Conservation (phyloP, 495 filamentous ascomycete species). For the Podospora conica region DNA sequence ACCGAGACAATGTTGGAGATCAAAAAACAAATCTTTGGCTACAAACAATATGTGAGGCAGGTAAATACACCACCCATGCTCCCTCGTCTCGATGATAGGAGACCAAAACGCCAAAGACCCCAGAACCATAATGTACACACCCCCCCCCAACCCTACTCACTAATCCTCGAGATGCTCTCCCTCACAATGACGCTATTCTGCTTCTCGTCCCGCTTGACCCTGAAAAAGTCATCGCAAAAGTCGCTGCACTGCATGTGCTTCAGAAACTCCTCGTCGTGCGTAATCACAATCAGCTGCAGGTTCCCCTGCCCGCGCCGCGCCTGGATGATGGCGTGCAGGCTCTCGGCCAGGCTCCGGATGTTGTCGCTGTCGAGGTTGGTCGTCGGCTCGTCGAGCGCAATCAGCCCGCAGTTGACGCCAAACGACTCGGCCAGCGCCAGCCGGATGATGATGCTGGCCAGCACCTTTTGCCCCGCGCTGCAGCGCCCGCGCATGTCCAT, state of each 20-base stretch:
- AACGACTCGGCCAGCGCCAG: constrained; percentile 96
- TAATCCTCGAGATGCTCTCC: constrained; percentile 56
- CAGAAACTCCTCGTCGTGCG: constrained; percentile 96
- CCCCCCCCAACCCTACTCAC: constrained; percentile 30
- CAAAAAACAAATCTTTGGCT: not conserved
- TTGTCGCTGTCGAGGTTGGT: constrained; percentile 96
- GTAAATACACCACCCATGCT: not conserved
- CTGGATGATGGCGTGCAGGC: constrained; percentile 82
- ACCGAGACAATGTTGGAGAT: not conserved
- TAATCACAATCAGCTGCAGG: constrained; percentile 97
- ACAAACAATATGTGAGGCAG: not conserved
- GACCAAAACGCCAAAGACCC: not conserved
- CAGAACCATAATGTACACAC: not conserved
- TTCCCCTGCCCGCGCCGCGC: constrained; percentile 79
- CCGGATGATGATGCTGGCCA: constrained; percentile 96
- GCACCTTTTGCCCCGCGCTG: constrained; percentile 91
- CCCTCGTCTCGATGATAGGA: not conserved
- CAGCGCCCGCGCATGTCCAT: constrained; percentile 99
- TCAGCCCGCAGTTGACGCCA: constrained; percentile 90
- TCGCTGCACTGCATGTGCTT: constrained; percentile 90
- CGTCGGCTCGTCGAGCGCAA: constrained; percentile 95
- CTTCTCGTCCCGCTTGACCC: constrained; percentile 72
- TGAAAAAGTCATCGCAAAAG: constrained; percentile 86
- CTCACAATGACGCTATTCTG: constrained; percentile 82
- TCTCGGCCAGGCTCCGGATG: constrained; percentile 78